Percentiles rank a stretch among this genome's conserved stretches.
Conservation (phyloP, 768 basidiomycete species). For the Tricholoma saponaceum region DNA sequence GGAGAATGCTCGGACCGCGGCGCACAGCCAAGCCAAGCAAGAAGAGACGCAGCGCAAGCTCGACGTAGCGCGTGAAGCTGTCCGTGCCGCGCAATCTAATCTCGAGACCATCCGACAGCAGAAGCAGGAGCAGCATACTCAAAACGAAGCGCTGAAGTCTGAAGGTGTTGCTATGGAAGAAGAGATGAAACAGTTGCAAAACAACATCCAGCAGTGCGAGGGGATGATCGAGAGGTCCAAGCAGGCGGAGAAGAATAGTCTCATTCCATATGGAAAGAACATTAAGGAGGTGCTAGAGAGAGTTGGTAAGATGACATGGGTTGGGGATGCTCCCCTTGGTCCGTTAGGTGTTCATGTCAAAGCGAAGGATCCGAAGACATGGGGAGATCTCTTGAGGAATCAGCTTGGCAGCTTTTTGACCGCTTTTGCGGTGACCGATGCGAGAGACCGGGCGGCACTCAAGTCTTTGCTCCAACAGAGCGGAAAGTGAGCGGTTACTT, state of each 20-base stretch:
- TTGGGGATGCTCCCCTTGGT: conserved; percentile 64
- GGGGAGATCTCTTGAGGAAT: conserved; percentile 61
- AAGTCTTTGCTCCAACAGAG: conserved; percentile 49
- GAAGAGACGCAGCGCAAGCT: conserved; percentile 54
- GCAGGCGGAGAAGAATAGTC: conserved; percentile 51
- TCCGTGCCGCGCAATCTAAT: conserved; percentile 33
- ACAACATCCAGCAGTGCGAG: conserved; percentile 41
- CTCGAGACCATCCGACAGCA: conserved; percentile 26
- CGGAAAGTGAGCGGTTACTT: conserved; percentile 58
- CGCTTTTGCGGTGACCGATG: conserved; percentile 73
- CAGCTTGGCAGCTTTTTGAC: conserved; percentile 57
- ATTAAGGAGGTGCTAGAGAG: conserved; percentile 54
- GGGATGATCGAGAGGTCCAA: conserved; percentile 46
- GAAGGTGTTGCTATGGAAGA: conserved; percentile 35
- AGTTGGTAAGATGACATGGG: conserved; percentile 53
- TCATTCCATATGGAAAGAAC: conserved; percentile 58
- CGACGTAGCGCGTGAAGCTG: conserved; percentile 36
- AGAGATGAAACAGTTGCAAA: conserved; percentile 27
- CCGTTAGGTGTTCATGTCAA: conserved; percentile 81
- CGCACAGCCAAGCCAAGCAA: conserved; percentile 57
- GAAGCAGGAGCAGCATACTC: conserved; percentile 26
- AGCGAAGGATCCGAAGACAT: conserved; percentile 58
- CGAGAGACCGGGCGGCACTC: conserved; percentile 55
- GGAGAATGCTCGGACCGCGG: conserved; percentile 51
- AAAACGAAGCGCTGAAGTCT: conserved; percentile 25